These are phyloP conservation scores for Obba rivulosa DNA, from an alignment of 768 basidiomycete species.

Conservation along the genomic window DNA sequence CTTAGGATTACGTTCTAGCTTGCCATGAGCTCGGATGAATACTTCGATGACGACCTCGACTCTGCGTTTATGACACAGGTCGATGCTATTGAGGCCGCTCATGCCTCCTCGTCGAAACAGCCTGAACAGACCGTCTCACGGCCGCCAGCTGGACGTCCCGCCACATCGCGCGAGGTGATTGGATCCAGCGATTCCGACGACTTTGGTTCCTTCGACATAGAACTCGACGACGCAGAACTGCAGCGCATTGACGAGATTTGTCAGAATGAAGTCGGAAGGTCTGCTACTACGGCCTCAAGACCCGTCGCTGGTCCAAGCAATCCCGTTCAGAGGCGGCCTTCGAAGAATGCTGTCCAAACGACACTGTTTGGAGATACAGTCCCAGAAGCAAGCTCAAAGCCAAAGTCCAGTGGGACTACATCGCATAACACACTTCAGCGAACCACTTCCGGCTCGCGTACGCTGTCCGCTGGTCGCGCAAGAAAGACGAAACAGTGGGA, in stretches of 20 bases:
- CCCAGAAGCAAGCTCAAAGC: constrained; percentile 25
- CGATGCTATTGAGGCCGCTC: constrained; percentile 66
- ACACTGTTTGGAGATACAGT: constrained; percentile 64
- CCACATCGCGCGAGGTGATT: constrained; percentile 15
- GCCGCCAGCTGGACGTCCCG: constrained; percentile 5
- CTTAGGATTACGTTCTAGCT: neutral
- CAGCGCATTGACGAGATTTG: constrained; percentile 46
- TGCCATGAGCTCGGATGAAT: constrained; percentile 72
- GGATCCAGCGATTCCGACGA: constrained; percentile 41
- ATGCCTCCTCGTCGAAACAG: constrained; percentile 22
- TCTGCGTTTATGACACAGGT: constrained; percentile 54
- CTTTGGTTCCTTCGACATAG: constrained; percentile 34
- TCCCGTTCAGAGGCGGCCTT: constrained; percentile 6
- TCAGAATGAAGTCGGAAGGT: constrained; percentile 39
- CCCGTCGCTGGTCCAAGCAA: constrained; percentile 36
- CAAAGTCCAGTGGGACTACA: constrained; percentile 20
- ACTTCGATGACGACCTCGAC: constrained; percentile 62
- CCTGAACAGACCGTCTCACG: constrained; percentile 16
- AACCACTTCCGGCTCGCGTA: constrained; percentile 33
- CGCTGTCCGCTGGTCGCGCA: constrained; percentile 13
- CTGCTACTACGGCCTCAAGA: constrained; percentile 23
- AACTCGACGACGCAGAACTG: constrained; percentile 48
- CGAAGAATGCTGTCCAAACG: constrained; percentile 47
- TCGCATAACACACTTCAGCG: constrained; percentile 36
- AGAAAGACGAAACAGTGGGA: constrained; percentile 85